Evolutionary conservation across 352 stramenopile genomes (phyloP).

Genomic region (Pythium dissimile): DNA sequence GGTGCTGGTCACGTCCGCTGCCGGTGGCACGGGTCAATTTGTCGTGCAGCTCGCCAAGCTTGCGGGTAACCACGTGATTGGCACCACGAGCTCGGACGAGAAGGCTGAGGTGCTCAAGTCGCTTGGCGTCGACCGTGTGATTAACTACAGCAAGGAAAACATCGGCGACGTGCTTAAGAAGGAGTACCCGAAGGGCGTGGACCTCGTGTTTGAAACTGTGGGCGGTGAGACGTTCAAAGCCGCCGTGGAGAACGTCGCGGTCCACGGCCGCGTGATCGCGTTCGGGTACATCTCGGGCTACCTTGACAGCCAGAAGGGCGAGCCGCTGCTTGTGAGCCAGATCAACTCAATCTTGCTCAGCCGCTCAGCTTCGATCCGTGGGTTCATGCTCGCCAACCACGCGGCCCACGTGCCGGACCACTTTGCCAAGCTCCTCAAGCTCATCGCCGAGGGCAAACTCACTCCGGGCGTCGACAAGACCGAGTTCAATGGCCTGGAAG

Average conservation of each 20-base stretch:
- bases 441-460: conserved; percentile 51
- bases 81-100: conserved; percentile 76
- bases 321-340: conserved; percentile 11
- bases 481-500: conserved; percentile 55
- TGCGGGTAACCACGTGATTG: conserved; percentile 75
- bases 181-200: conserved; percentile 61
- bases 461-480: conserved; percentile 43
- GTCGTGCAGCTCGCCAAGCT: conserved; percentile 85
- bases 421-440: conserved; percentile 42
- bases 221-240: conserved; percentile 50
- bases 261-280: conserved; percentile 53
- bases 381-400: conserved; percentile 39
- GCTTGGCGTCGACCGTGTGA: conserved; percentile 69
- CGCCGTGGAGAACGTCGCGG: conserved; percentile 53
- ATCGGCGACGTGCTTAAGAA: conserved; percentile 53
- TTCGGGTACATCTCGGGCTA: conserved; percentile 59
- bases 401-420: conserved; percentile 31
- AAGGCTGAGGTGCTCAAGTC: conserved; percentile 79
- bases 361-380: conserved; percentile 37
- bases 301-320: conserved; percentile 24
- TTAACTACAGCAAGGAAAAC: conserved; percentile 85
- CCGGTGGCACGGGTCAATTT: conserved; percentile 80
- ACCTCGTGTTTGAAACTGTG: conserved; percentile 68
- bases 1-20: conserved; percentile 54
- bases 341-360: conserved; percentile 21